Percentiles rank a stretch among this genome's conserved stretches.
Evolutionary conservation across 2,329 filamentous ascomycete genomes (phyloP).

Genomic region (Fusarium sp.): DNA sequence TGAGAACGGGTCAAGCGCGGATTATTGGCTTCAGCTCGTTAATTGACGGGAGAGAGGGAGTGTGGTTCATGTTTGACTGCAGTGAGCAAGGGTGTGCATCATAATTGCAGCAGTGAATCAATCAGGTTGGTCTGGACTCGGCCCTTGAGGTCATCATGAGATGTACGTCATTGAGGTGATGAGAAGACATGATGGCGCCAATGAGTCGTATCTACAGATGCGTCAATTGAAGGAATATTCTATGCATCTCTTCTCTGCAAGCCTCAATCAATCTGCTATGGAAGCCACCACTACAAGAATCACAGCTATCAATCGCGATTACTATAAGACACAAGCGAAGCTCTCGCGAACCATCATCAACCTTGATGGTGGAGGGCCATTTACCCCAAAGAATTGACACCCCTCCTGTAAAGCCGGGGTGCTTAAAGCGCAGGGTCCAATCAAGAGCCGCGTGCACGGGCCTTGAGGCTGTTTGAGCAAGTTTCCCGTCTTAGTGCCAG

Average conservation of each 20-base stretch:
- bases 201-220: neutral
- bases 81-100: neutral
- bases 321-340: neutral
- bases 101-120: neutral
- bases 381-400: conserved; percentile 18
- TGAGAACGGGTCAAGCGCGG: neutral
- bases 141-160: conserved; percentile 19
- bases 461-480: conserved; percentile 54
- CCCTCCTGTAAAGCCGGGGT: neutral
- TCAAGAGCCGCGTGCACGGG: conserved; percentile 22
- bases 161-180: conserved; percentile 35
- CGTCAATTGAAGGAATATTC: neutral
- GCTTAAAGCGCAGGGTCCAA: conserved; percentile 27
- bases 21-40: neutral
- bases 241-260: neutral
- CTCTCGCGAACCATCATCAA: neutral
- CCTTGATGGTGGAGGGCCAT: conserved; percentile 21
- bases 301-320: neutral
- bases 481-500: conserved; percentile 39
- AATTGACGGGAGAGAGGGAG: neutral
- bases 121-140: neutral
- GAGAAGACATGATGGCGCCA: conserved; percentile 23
- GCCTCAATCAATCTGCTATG: accelerated
- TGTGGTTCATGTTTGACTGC: neutral
- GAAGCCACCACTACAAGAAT: neutral